Evolutionary conservation across 768 basidiomycete species (phyloP), one percentile per base, ranked within the genome.

Genomic region (Artomyces pyxidatus): DNA sequence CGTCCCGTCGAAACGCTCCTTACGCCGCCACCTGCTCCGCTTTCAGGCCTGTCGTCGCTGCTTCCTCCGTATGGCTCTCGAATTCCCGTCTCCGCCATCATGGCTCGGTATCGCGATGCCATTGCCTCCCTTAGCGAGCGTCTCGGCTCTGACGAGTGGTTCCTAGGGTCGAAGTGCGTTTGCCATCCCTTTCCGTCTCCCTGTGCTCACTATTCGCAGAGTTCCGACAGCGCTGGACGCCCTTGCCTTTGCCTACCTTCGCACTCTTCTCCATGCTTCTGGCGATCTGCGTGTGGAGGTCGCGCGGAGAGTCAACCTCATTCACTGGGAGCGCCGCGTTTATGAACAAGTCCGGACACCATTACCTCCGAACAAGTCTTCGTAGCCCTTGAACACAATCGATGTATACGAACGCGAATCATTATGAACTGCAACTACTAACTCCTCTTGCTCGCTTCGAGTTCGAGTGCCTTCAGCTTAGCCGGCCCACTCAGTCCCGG

Each of bases 171-270:
- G 11, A 67, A 65, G 89, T 89, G 61, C 42, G 76, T 58, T 56
- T 38, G 52, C 3, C 42, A 7, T 6, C 22, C 19, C 28, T 41
- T 9, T 32, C 45, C 35, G 40, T 39, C 6, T 47, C 32, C 8
- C 40, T 25, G 10, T 19, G n/a, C 35, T 39, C 23, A 29, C 25
- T 50, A 52, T 37, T 16, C 29, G 9, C 49, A 92, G 88, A 42
- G 70, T 71, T 22, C 85, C 89, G 19, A 92, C 89, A 1, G 75
- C 83, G 0, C 77, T 92, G 12, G 89, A 92, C 60, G 88, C 89
- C 2, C 77, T 90, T 38, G 70, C 77, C 6, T 92, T 91, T 60
- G 88, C 89, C 1, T 92, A 92, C 58, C 69, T 92, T 11, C 81
- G 89, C 62, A 72, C 70, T 47, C 72, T 88, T 21, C 66, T 87